These are phyloP conservation scores for Fusarium sp. DNA, from an alignment of 2,329 filamentous ascomycete genomes.

Conservation along the genomic window DNA sequence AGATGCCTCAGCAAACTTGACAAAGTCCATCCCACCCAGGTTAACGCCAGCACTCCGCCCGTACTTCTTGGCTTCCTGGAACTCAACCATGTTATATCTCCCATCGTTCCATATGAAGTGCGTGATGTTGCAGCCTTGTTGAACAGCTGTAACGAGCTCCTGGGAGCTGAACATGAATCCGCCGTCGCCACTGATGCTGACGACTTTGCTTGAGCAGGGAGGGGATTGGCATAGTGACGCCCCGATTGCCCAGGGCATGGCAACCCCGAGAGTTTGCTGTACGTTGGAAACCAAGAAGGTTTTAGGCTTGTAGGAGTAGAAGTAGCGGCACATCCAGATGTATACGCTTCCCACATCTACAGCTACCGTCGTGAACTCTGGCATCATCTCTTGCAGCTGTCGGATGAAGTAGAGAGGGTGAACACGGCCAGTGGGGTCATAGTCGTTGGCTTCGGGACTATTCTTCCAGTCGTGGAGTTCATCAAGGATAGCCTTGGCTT, in stretches of 20 bases:
- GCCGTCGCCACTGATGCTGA: neutral
- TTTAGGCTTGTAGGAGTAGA: neutral
- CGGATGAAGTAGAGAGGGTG: slow-evolving; percentile 1
- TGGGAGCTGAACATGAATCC: neutral
- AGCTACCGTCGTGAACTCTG: neutral
- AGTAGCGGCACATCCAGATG: neutral
- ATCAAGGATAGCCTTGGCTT: neutral
- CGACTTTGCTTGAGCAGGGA: neutral
- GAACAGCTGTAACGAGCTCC: neutral
- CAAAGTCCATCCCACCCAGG: neutral
- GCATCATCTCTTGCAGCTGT: neutral
- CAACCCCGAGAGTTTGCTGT: neutral
- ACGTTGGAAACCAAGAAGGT: neutral
- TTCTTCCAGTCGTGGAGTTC: neutral
- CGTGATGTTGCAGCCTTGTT: slow-evolving; percentile 1
- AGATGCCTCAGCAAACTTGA: neutral
- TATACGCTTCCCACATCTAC: neutral
- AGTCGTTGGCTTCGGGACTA: neutral
- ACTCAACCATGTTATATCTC: neutral
- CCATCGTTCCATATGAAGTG: slow-evolving; percentile 1
- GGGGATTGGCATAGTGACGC: neutral
- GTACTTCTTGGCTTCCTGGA: neutral
- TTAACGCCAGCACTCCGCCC: neutral
- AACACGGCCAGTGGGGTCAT: neutral
- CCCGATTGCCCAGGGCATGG: neutral